Evolutionary conservation across 768 basidiomycete genomes (phyloP), one percentile per base, ranked within the genome.

Genomic region (Rhodotorula kratochvilovae): DNA sequence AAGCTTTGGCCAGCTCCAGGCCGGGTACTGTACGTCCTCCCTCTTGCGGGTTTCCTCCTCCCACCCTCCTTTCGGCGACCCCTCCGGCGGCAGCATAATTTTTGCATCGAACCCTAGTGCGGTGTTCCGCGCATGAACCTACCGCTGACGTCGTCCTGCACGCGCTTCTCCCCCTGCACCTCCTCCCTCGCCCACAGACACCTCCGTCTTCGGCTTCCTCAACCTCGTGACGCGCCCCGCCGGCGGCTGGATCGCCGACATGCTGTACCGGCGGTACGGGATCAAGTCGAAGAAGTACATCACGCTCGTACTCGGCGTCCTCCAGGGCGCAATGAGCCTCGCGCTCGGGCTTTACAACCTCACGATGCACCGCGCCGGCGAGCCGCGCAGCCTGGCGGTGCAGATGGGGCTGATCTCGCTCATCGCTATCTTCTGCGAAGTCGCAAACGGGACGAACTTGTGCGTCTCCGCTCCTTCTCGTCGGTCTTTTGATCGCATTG

Each of bases 171-270:
- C 48, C 55, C n/a, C 51, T 36, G 21, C 39, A 56, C 27, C 2
- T 63, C 31, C 39, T 3, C 23, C 23, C 31, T 5, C 43, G n/a
- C 53, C 42, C 39, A n/a, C 46, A 48, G 46, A 79, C 59, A 79
- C 81, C 6, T 75, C 79, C 21, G 77, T 80, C 23, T 81, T 71
- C 67, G 85, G 86, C 8, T 81, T 87, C 66, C 76, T 86, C 55
- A 87, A 87, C 75, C 50, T 86, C 50, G 74, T 85, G 67, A 83
- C 84, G 0, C 82, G 86, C 12, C 85, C 85, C 0, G 66, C 84
- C 5, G 81, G 84, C 35, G 85, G 85, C 11, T 84, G 82, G 74
- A 54, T 84, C 19, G 85, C 83, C 12, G 85, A 86, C 74, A 58
- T 78, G 17, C 66, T 84, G 3, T 86, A 86, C 79, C 71, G 76